Evolutionary conservation across 805 yeast species (phyloP), one percentile per base, ranked within the genome.

Genomic region (Monosporozyma aquatica): DNA sequence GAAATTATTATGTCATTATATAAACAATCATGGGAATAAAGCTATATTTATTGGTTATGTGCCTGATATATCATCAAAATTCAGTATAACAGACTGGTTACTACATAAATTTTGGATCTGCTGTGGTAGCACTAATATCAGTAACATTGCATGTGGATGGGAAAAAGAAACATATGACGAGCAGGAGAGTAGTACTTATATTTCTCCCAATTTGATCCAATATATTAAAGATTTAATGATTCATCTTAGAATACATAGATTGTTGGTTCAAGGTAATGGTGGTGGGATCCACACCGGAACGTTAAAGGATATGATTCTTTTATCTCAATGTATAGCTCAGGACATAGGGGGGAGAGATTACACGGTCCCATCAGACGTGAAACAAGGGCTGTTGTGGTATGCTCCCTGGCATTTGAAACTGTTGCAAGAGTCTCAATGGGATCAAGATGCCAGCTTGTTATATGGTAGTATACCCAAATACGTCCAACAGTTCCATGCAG

Each of bases 181-280:
- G 9, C 25, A 6, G 9, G 9, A 23, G 6, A 6, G 9, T 23
- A 10, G 14, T 4, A 13, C 38, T 15, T 38, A 45, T 41, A 15
- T 48, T 10, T 43, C 43, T 23, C 40, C 52, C 13, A 33, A 38
- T 10, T 27, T 53, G 9, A 38, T 35, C 33, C 64, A 78, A 8
- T 80, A 79, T 50, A 70, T 77, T 48, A 71, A 76, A 44, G 85
- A 80, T 54, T 66, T 80, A 6, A 62, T 76, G 28, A 66, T 79
- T 2, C 77, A 71, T 52, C 45, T 75, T 6, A 62, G 87, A 41
- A 67, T 72, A 53, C 82, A 79, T 50, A 54, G 84, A 39, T 66
- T 78, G 49, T 70, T 76, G 11, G 56, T 63, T 27, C 56, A 52
- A 29, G 54, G 55, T 10, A 56, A 53, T 40, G 63, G 59, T 3